Base-by-base conservation (phyloP, 2,329 filamentous ascomycete species). In the Penicillium concentricum region DNA sequence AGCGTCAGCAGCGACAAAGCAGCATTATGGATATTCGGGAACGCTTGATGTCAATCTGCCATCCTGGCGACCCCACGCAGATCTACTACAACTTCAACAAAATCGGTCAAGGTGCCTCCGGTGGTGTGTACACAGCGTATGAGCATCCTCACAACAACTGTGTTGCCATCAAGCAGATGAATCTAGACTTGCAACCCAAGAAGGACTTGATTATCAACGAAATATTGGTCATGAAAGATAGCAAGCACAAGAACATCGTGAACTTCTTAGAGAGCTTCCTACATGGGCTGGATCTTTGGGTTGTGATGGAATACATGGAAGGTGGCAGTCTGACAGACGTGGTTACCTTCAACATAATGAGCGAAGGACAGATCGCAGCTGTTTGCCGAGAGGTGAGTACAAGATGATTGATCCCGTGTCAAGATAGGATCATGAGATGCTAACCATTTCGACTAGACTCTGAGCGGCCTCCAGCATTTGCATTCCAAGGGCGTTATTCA, bases 281-380 rank as follows among this genome's bases (percentile, higher is more conserved):
- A 12, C 89, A 92, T 56, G 84, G 86, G 13, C 90, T 93, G 42
- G 94, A 97, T 74, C 80, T 99, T 30, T 99, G 94, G 94, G 94
- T 99, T 1, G 91, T 97, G 34, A 99, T 99, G 94, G 94, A 99
- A 77, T 99, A 93, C 70, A 99, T 99, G 94, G 93, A 99, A 75
- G 94, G 94, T 58, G 94, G 94, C 61, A 97, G 92, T 76, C 80
- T 99, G 72, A 99, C 94, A 12, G 94, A 99, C 75, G 94, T 99
- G 52, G 94, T 99, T 55, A 99, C 94, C 4, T 97, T 96, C 78
- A 97, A 97, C 77, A 96, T 97, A 70, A 97, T 99, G 94, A 93
- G 89, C 8, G 94, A 99, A 75, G 91, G 91, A 3, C 94, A 97
- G 77, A 97, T 99, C 70, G 92, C 94, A 10, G 91, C 92, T 2